Evolutionary conservation across 2,329 filamentous ascomycete species (phyloP).

Genomic region (Claviceps lovelessii): DNA sequence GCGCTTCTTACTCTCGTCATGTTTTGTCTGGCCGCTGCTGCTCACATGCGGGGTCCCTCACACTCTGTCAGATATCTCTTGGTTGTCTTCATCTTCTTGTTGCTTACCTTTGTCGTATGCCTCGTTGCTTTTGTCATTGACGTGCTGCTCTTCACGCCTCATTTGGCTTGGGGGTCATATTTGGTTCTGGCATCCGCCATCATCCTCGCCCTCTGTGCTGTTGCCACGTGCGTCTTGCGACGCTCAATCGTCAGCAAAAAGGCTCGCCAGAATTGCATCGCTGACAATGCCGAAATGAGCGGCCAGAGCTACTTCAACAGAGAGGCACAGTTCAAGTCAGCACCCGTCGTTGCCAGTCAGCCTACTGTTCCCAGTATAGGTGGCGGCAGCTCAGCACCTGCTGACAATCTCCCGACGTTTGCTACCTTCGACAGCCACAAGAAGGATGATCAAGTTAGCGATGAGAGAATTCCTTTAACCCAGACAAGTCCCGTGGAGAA

Average conservation of each 20-base stretch:
- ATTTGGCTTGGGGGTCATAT: conserved; percentile 88
- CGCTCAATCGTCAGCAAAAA: conserved; percentile 82
- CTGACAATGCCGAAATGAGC: conserved; percentile 93
- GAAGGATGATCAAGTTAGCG: conserved; percentile 45
- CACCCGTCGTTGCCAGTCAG: conserved; percentile 30
- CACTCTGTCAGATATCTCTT: conserved; percentile 85
- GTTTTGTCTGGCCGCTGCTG: conserved; percentile 61
- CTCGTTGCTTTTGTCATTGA: conserved; percentile 85
- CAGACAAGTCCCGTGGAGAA: conserved; percentile 46
- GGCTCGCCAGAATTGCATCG: conserved; percentile 81
- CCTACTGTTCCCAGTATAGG: conserved; percentile 45
- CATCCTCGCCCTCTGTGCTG: conserved; percentile 62
- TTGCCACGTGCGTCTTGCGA: conserved; percentile 90
- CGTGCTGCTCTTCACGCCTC: conserved; percentile 84
- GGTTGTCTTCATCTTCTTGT: conserved; percentile 67
- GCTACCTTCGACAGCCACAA: conserved; percentile 55
- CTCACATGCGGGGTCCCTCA: conserved; percentile 75
- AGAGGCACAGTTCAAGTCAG: conserved; percentile 40
- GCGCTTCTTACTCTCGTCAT: conserved; percentile 75
- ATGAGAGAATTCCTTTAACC: conserved; percentile 60
- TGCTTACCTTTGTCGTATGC: conserved; percentile 71
- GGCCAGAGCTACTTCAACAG: conserved; percentile 80
- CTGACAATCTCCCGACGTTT: conserved; percentile 38
- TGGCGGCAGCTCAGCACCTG: conserved; percentile 35
- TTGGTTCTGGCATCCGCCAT: conserved; percentile 82